Conservation (phyloP, 306 rosid genomes). For the Malus domestica region DNA sequence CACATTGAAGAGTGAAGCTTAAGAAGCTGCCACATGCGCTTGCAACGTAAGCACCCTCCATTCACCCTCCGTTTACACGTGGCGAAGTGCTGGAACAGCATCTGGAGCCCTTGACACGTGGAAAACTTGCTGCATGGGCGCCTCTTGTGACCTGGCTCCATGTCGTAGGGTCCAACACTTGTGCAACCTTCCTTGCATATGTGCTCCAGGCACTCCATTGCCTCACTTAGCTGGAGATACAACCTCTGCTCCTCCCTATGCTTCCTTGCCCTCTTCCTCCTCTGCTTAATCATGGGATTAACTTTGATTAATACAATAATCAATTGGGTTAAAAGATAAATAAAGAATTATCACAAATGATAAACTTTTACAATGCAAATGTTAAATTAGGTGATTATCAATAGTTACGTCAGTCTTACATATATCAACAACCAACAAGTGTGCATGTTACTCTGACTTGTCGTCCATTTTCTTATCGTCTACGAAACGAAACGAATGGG, state of each 20-base stretch:
- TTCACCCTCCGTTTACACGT: constrained; percentile 42
- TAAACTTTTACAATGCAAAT: background rate
- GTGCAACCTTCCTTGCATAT: constrained; percentile 88
- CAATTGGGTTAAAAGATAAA: background rate
- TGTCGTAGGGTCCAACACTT: constrained; percentile 51
- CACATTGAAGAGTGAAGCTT: constrained; percentile 73
- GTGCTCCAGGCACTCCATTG: constrained; percentile 95
- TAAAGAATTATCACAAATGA: background rate
- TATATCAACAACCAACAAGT: background rate
- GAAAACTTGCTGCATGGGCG: constrained; percentile 55
- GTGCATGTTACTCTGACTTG: too few relatives aligned
- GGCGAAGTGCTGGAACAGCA: constrained; percentile 63
- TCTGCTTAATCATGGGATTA: constrained; percentile 26
- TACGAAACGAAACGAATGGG: background rate
- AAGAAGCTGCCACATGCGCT: constrained; percentile 93
- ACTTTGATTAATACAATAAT: background rate
- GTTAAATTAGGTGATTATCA: background rate
- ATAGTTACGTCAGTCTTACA: too few relatives aligned
- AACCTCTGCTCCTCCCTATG: constrained; percentile 48
- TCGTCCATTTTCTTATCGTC: too few relatives aligned
- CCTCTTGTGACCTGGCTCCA: constrained; percentile 38
- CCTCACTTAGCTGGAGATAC: constrained; percentile 68
- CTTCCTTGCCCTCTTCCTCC: constrained; percentile 57
- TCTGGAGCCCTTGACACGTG: constrained; percentile 74
- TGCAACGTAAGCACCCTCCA: constrained; percentile 74